These are phyloP conservation scores for Penicillium sp. DNA, from an alignment of 2,329 filamentous ascomycete species.

Conservation along the genomic window DNA sequence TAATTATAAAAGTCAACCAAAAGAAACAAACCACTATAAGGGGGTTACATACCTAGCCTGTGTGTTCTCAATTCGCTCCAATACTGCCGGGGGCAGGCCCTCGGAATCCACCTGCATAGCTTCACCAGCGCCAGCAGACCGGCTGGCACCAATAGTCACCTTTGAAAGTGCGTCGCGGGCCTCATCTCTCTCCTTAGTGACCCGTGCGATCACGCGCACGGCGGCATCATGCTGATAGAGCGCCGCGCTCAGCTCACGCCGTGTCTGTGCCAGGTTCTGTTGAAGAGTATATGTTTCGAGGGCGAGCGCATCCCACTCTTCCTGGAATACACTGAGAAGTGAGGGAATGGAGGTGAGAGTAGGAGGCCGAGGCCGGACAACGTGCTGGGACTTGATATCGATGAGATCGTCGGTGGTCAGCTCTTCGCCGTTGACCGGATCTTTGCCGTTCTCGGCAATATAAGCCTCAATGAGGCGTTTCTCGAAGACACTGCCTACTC, in stretches of 20 bases:
- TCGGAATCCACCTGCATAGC: slow-evolving; percentile 89
- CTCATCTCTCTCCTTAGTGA: slow-evolving; percentile 89
- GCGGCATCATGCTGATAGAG: slow-evolving; percentile 97
- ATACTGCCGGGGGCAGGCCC: slow-evolving; percentile 65
- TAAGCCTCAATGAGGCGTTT: slow-evolving; percentile 93
- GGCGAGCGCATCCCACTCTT: slow-evolving; percentile 94
- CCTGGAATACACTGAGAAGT: slow-evolving; percentile 89
- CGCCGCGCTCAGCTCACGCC: slow-evolving; percentile 88
- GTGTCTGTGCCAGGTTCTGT: slow-evolving; percentile 81
- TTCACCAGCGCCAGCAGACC: slow-evolving; percentile 58
- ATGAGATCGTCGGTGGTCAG: slow-evolving; percentile 79
- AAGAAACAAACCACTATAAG: not conserved
- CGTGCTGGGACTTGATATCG: slow-evolving; percentile 73
- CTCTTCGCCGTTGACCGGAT: slow-evolving; percentile 83
- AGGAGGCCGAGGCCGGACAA: slow-evolving; percentile 83
- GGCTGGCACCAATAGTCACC: slow-evolving; percentile 64
- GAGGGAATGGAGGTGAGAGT: slow-evolving; percentile 94
- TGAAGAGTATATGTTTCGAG: slow-evolving; percentile 87
- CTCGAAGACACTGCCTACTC: slow-evolving; percentile 79
- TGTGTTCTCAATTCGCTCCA: slow-evolving; percentile 69
- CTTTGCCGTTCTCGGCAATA: slow-evolving; percentile 85
- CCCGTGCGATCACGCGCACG: slow-evolving; percentile 84
- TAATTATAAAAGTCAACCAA: slow-evolving; percentile 20
- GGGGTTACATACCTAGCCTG: slow-evolving; percentile 65
- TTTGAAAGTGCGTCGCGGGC: slow-evolving; percentile 83